Base-by-base conservation (phyloP, 1,284 basidiomycete species). In the Phellopilus nigrolimitatus region DNA sequence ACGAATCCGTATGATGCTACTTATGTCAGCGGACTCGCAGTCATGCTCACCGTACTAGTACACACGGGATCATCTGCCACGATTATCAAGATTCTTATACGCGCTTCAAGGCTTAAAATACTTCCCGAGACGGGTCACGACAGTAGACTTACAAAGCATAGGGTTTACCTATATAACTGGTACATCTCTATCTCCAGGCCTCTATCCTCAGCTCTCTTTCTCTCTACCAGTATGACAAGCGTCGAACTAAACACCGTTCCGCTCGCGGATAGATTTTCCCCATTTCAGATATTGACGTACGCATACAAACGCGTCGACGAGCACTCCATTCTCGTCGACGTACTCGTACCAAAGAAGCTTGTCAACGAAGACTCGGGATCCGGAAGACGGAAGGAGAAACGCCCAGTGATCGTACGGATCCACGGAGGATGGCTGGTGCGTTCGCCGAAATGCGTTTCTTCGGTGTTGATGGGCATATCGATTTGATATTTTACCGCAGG, bases 381-480 rank as follows among this genome's bases (percentile, higher is more conserved):
- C n/a, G 15, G 21, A 12, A 37, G 34, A 13, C 34, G 41, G 49
- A 51, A 27, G 25, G 12, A 4, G 40, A 53, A 53, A 15, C 19
- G 39, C 3, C 51, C 51, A 4, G 39, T 53, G 2, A 37, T 49
- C 24, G 27, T 53, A 19, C 46, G 47, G 17, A 48, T 53, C n/a
- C 51, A 53, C n/a, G 51, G 51, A 21, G 51, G 51, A 9, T 48
- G 46, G 45, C 33, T 53, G 24, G 51, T 53, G 31, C 22, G 40
- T 43, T 7, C 4, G n/a, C 22, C 27, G 6, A 33, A 25, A n/a
- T n/a, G n/a, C n/a, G n/a, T 7, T 24, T 38, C 15, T 22, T 27
- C 31, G 22, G n/a, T n/a, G n/a, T n/a, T n/a, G n/a, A n/a, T n/a
- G n/a, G n/a, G n/a, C n/a, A n/a, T n/a, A n/a, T n/a, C n/a, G n/a